Percentiles rank a stretch among this genome's conserved stretches.
Evolutionary conservation across 495 filamentous ascomycete species (phyloP).

Genomic region (Aspergillus egyptiacus): DNA sequence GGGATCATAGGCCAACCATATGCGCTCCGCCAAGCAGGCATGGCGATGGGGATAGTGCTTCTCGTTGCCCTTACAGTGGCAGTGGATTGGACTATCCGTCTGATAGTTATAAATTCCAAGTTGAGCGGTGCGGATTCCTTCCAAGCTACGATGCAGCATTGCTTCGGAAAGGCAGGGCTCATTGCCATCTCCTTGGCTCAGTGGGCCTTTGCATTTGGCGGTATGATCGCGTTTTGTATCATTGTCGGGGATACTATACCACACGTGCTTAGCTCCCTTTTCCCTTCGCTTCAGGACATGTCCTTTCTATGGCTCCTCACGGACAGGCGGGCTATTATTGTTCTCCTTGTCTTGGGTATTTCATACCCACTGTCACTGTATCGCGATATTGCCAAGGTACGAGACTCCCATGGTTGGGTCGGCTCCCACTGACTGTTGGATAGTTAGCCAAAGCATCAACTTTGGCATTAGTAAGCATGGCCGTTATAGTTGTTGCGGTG

Average conservation of each 20-base stretch:
- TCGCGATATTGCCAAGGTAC: slow-evolving; percentile 93
- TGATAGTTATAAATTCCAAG: slow-evolving; percentile 96
- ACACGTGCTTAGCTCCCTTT: slow-evolving; percentile 74
- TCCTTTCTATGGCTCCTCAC: slow-evolving; percentile 76
- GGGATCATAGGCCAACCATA: slow-evolving; percentile 98
- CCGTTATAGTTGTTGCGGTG: slow-evolving; percentile 81
- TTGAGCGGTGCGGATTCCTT: slow-evolving; percentile 86
- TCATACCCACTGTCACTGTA: slow-evolving; percentile 93
- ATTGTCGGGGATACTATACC: slow-evolving; percentile 96
- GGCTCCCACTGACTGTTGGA: slow-evolving; percentile 19
- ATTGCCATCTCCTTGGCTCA: slow-evolving; percentile 87
- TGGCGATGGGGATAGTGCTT: slow-evolving; percentile 71
- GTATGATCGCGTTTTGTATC: slow-evolving; percentile 96
- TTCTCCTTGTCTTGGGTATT: slow-evolving; percentile 73
- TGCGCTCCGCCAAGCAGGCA: slow-evolving; percentile 83
- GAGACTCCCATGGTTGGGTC: background rate
- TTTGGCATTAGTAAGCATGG: slow-evolving; percentile 85
- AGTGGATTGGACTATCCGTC: slow-evolving; percentile 91
- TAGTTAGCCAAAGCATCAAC: slow-evolving; percentile 94
- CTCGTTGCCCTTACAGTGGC: slow-evolving; percentile 72
- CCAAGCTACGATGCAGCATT: slow-evolving; percentile 89
- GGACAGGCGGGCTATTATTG: slow-evolving; percentile 74
- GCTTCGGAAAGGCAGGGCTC: slow-evolving; percentile 81
- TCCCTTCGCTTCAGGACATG: slow-evolving; percentile 66
- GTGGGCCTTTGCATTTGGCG: slow-evolving; percentile 97